phyloP scores from a whole-genome alignment of 306 rosid genomes.

The Benincasa hispida region DNA sequence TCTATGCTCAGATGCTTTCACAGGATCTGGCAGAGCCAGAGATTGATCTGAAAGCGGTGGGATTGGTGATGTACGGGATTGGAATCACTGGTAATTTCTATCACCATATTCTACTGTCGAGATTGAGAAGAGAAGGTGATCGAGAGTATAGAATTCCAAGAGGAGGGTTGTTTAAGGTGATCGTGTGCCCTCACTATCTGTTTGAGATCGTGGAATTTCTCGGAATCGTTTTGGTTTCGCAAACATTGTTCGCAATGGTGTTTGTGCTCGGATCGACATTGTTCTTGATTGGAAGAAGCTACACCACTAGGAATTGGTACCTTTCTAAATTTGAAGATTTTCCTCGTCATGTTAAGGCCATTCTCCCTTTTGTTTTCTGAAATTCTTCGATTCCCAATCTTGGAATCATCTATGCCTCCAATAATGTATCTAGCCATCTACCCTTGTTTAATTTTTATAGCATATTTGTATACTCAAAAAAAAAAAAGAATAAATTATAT shows the following conservation, averaged over 20 bases:
- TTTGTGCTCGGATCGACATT: slow-evolving; percentile 28
- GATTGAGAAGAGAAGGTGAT: slow-evolving; percentile 33
- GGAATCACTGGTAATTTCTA: slow-evolving; percentile 63
- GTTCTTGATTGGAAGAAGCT: slow-evolving; percentile 61
- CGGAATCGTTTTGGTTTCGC: slow-evolving; percentile 58
- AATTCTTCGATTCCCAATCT: background rate
- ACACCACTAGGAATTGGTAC: slow-evolving; percentile 56
- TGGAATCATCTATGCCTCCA: too few relatives aligned
- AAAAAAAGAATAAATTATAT: too few relatives aligned
- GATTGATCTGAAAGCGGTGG: slow-evolving; percentile 30
- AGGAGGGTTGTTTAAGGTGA: slow-evolving; percentile 50
- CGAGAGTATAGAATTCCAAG: slow-evolving; percentile 56
- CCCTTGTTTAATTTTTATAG: too few relatives aligned
- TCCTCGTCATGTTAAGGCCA: slow-evolving; percentile 49
- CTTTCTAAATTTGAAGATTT: slow-evolving; percentile 61
- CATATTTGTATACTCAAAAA: too few relatives aligned
- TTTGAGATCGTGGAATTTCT: slow-evolving; percentile 44
- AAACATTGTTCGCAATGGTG: slow-evolving; percentile 25
- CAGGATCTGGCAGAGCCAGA: slow-evolving; percentile 32
- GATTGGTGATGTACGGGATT: slow-evolving; percentile 27
- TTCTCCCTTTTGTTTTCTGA: slow-evolving; percentile 46
- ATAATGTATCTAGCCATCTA: too few relatives aligned
- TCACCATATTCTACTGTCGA: slow-evolving; percentile 58
- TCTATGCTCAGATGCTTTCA: slow-evolving; percentile 40
- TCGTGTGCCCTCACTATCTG: slow-evolving; percentile 68